Conservation (phyloP, 2,329 filamentous ascomycete genomes). For the Botrytis porri region DNA sequence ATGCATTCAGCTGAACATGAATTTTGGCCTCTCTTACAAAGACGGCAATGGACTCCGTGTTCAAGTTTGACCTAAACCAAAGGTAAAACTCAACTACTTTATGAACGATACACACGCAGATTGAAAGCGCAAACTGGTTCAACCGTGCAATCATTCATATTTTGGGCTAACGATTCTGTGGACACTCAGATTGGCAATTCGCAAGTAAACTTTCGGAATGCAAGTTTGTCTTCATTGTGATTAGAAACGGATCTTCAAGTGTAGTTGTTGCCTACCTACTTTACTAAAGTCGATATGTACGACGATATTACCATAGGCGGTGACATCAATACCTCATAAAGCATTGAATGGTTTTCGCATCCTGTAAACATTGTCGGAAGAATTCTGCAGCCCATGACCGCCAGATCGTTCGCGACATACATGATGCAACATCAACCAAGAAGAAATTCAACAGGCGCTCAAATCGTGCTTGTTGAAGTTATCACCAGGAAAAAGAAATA, state of each 20-base stretch:
- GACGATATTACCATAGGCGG: neutral
- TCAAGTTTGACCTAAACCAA: neutral
- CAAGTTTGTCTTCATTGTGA: neutral
- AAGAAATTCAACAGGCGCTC: neutral
- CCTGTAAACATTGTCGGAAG: neutral
- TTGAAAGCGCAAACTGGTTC: neutral
- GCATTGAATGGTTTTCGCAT: neutral
- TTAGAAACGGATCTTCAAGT: neutral
- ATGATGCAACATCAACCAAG: neutral
- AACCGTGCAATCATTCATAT: neutral
- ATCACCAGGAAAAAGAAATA: neutral
- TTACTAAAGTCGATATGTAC: neutral
- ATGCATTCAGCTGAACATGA: neutral
- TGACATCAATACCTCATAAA: neutral
- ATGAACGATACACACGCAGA: accelerated
- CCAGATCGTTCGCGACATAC: neutral
- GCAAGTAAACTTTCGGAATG: neutral
- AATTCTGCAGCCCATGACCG: neutral
- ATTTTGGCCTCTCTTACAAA: neutral
- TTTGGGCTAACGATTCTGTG: neutral
- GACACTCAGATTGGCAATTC: neutral
- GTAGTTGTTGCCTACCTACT: neutral
- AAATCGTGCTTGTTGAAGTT: neutral
- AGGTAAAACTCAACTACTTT: neutral
- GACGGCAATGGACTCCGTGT: neutral